A percentile compares a stretch with the other conserved stretches of the same genome.
Evolutionary conservation across 371 early-diverging fungal species (phyloP).

Genomic region (Mucor irregularis): DNA sequence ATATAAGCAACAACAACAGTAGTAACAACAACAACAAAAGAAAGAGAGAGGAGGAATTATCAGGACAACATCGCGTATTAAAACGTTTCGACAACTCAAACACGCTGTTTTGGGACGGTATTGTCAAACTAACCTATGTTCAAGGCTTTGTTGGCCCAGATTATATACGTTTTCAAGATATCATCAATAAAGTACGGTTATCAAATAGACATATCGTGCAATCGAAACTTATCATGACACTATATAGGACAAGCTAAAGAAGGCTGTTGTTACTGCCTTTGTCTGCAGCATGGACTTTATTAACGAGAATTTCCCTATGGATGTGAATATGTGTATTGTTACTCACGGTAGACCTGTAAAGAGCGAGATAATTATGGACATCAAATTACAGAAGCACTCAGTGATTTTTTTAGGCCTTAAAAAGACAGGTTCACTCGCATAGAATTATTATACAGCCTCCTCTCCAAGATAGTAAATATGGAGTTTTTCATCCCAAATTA

Average conservation of each 20-base stretch:
- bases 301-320: constrained; percentile 34
- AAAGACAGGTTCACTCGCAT: constrained; percentile 21
- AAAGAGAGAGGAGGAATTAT: constrained; percentile 5
- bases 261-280: constrained; percentile 43
- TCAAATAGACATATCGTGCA: not conserved
- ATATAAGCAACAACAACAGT: not conserved
- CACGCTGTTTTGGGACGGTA: constrained; percentile 35
- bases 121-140: constrained; percentile 42
- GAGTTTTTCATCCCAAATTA: constrained; percentile 46
- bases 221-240: too few relatives aligned
- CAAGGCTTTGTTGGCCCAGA: constrained; percentile 34
- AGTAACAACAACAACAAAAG: constrained; percentile 13
- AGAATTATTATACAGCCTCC: constrained; percentile 41
- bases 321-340: constrained; percentile 40
- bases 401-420: constrained; percentile 27
- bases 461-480: constrained; percentile 33
- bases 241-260: constrained; percentile 27
- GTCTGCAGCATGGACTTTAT: constrained; percentile 45
- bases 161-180: constrained; percentile 37
- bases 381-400: not conserved
- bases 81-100: constrained; percentile 8
- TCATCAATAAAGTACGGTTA: constrained; percentile 33
- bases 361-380: not conserved
- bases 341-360: constrained; percentile 46
- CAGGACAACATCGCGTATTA: not conserved